Base-by-base conservation (phyloP, 805 yeast species). In the Myxozyma lipomycoides region DNA sequence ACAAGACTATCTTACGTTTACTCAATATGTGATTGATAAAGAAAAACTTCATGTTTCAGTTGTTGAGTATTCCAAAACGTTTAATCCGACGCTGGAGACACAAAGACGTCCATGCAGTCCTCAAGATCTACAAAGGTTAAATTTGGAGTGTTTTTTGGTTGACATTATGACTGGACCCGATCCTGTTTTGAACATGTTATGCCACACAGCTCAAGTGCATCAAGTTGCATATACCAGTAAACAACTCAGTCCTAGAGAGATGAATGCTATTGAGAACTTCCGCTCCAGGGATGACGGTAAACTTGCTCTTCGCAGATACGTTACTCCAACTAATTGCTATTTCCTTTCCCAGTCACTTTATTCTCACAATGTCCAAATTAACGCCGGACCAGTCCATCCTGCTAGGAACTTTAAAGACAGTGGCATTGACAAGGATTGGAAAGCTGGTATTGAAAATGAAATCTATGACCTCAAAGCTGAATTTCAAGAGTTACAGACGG, bases 101-200 rank as follows among this genome's bases (percentile, higher is more conserved):
- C 52, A 64, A 21, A 26, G 34, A 10, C 39, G 23, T 15, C 61
- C 64, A 4, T 47, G 63, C 38, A 25, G 53, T 1, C 40, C 50
- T 1, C 71, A 70, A 6, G 63, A 73, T 43, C 59, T 88, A 1
- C 61, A 56, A 25, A 32, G 49, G 0, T 66, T 71, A 21, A 96
- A 96, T 0, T 89, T 93, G 65, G 95, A 86, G 48, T 93, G 95
- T 0, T 86, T 79, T 61, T 59, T 89, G 23, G 67, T 77, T 1
- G 96, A 93, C 60, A 79, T 79, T 55, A 62, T 91, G 2, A 67
- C 69, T 2, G 98, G 96, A 0, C 95, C 96, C 1, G 62, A 66
- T 4, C 76, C 77, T 7, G 95, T 91, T 1, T 63, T 87, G 45
- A 73, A 75, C 47, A 87, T 85, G 88, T 72, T 90, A 28, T 80